A percentile compares a stretch with the other conserved stretches of the same genome.
Evolutionary conservation across 164 flowering plant species (phyloP).

Genomic region (Echeveria elegans): DNA sequence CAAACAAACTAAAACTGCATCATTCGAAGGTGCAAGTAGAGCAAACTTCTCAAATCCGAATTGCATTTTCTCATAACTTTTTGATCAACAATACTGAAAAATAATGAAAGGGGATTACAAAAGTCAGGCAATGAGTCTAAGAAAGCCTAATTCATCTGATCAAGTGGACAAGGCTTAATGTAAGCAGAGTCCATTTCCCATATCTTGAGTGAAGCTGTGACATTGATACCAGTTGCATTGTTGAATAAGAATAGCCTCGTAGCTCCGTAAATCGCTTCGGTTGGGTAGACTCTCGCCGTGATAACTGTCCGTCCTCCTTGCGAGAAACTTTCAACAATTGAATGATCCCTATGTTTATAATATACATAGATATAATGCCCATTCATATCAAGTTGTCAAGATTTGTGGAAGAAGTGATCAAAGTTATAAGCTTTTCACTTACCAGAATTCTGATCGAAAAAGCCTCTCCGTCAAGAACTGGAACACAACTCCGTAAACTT

Average conservation of each 20-base stretch:
- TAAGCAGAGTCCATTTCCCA: slow-evolving; percentile 45
- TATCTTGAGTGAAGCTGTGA: slow-evolving; percentile 33
- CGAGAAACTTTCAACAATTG: slow-evolving; percentile 47
- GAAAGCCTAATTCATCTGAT: neutral
- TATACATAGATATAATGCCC: too few species aligned
- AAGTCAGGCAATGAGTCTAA: neutral
- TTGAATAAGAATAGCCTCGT: slow-evolving; percentile 41
- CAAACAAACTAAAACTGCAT: too few species aligned
- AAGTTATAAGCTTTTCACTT: too few species aligned
- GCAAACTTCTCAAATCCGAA: neutral
- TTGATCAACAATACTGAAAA: too few species aligned
- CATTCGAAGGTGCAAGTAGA: too few species aligned
- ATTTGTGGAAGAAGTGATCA: too few species aligned
- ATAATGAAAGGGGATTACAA: neutral
- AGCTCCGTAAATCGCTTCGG: slow-evolving; percentile 39
- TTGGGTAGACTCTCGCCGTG: slow-evolving; percentile 48
- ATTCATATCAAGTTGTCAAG: too few species aligned
- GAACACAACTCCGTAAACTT: slow-evolving; percentile 30
- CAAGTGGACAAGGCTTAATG: slow-evolving; percentile 13
- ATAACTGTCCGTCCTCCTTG: slow-evolving; percentile 49
- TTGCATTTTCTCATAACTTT: neutral
- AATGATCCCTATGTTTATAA: too few species aligned
- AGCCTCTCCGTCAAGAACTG: too few species aligned
- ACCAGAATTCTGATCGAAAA: too few species aligned
- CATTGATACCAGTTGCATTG: slow-evolving; percentile 41